These are phyloP conservation scores for Zasmidium cellare DNA, from an alignment of 2,329 filamentous ascomycete species.

Conservation along the genomic window DNA sequence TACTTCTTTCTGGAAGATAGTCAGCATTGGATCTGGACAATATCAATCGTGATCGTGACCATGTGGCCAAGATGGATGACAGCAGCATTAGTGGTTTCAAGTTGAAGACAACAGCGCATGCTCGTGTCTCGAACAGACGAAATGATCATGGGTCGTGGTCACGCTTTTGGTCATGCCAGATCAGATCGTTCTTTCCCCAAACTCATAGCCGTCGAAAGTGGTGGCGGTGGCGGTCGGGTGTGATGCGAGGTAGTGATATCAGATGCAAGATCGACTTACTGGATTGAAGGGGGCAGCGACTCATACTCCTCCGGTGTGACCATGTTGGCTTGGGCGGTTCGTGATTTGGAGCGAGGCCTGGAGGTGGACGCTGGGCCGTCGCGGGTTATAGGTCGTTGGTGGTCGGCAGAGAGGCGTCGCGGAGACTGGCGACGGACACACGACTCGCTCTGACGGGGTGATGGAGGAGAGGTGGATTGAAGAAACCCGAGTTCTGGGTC, in stretches of 20 bases:
- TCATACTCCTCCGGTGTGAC: slow-evolving; percentile 41
- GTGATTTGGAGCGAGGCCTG: slow-evolving; percentile 9
- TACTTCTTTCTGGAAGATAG: slow-evolving; percentile 56
- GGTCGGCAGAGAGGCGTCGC: slow-evolving; percentile 3
- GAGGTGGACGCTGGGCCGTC: neutral
- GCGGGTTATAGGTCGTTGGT: neutral
- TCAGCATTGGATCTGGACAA: slow-evolving; percentile 19
- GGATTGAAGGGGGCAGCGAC: slow-evolving; percentile 43
- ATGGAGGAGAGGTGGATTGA: slow-evolving; percentile 3
- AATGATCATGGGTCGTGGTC: neutral
- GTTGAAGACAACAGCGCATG: slow-evolving; percentile 2
- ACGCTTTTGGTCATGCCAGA: neutral
- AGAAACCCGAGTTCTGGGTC: neutral
- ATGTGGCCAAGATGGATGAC: slow-evolving; percentile 7
- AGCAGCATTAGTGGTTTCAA: slow-evolving; percentile 14
- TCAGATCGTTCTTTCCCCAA: neutral
- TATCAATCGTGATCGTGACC: slow-evolving; percentile 3
- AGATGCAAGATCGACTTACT: slow-evolving; percentile 36
- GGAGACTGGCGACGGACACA: neutral
- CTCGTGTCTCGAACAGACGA: neutral
- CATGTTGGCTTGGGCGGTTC: slow-evolving; percentile 15
- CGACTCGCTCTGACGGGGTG: neutral
- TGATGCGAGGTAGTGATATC: slow-evolving; percentile 12
- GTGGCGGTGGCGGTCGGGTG: slow-evolving; percentile 1
- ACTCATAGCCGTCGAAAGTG: neutral